Evolutionary conservation across 148 eudicot genomes (phyloP).

Genomic region (Gaultheria prostrata): DNA sequence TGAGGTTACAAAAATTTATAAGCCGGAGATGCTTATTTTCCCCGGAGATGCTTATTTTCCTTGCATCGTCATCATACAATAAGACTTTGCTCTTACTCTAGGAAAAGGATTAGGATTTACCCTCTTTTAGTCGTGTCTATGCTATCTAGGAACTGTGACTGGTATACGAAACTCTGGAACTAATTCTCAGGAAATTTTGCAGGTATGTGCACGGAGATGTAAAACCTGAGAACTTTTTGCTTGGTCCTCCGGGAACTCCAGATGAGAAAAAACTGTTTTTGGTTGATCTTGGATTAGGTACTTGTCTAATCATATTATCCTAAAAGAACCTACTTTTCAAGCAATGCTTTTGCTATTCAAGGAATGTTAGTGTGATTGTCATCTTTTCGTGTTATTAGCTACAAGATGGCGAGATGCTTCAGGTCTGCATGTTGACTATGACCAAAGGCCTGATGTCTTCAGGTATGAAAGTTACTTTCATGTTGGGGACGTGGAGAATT

Average conservation of each 20-base stretch:
- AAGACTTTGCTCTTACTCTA: not conserved
- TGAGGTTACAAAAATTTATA: not conserved
- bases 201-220: slow-evolving; percentile 90
- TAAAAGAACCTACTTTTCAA: not conserved
- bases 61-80: not conserved
- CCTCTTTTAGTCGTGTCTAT: not conserved
- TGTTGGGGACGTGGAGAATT: not conserved
- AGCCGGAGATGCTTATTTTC: not conserved
- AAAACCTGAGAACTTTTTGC: slow-evolving; percentile 85
- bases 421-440: slow-evolving; percentile 66
- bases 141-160: not conserved
- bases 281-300: slow-evolving; percentile 92
- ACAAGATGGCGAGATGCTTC: slow-evolving; percentile 59
- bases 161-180: not conserved
- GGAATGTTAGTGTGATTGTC: slow-evolving; percentile 7
- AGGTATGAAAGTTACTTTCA: slow-evolving; percentile 37
- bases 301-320: not conserved
- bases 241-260: slow-evolving; percentile 66
- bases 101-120: not conserved
- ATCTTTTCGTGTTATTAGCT: slow-evolving; percentile 33
- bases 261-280: slow-evolving; percentile 75
- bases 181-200: slow-evolving; percentile 13
- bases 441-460: slow-evolving; percentile 81
- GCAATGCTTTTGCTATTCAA: not conserved
- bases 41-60: slow-evolving; percentile 1